phyloP scores from a whole-genome alignment of 2,329 filamentous ascomycete genomes.

The Huntiella abstrusa region DNA sequence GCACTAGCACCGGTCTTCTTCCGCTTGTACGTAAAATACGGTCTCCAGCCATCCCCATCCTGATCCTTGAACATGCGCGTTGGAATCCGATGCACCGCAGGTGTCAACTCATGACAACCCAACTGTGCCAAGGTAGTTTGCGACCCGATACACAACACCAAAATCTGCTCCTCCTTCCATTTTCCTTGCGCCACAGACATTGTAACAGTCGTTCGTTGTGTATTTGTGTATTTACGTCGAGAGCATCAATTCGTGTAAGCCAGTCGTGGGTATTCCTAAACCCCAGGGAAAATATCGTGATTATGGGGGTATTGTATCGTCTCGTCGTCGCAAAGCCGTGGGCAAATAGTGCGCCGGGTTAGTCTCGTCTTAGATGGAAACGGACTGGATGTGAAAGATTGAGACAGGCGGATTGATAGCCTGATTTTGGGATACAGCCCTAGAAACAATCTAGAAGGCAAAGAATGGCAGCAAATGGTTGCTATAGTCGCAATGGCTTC shows the following conservation, averaged over 20 bases:
- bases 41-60: slow-evolving; percentile 55
- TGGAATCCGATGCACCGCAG: slow-evolving; percentile 65
- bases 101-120: slow-evolving; percentile 77
- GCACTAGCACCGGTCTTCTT: slow-evolving; percentile 27
- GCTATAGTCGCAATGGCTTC: too few relatives aligned
- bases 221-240: background rate
- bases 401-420: too few relatives aligned
- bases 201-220: slow-evolving; percentile 8
- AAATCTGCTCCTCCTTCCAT: slow-evolving; percentile 46
- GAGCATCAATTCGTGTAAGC: background rate
- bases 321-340: too few relatives aligned
- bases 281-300: too few relatives aligned
- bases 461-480: background rate
- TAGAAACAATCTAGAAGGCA: background rate
- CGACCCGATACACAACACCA: slow-evolving; percentile 65
- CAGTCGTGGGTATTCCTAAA: too few relatives aligned
- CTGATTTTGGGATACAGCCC: too few relatives aligned
- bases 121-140: slow-evolving; percentile 81
- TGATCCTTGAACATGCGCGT: slow-evolving; percentile 89
- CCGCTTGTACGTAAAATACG: slow-evolving; percentile 56
- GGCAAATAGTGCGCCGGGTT: too few relatives aligned
- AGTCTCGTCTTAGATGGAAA: too few relatives aligned
- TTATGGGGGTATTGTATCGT: too few relatives aligned
- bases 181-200: slow-evolving; percentile 40
- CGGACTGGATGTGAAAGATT: too few relatives aligned